Conservation (phyloP, 257 asterid species). For the Nicotiana undulata region DNA sequence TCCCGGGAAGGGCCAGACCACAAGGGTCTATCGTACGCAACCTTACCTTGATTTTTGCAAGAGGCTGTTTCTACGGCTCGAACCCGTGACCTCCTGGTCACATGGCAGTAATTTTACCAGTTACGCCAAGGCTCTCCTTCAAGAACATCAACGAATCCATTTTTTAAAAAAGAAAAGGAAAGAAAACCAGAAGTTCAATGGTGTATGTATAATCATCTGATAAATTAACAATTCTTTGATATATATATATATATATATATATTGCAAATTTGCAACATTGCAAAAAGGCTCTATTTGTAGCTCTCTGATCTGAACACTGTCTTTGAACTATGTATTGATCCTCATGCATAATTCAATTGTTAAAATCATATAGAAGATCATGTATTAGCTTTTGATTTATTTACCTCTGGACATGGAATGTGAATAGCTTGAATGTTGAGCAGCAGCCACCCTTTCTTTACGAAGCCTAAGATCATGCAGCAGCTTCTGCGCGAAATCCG, state of each 20-base stretch:
- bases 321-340: neutral
- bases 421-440: slow-evolving; percentile 38
- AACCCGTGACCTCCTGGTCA: no score
- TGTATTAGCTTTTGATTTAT: neutral
- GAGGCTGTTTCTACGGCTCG: no score
- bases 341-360: neutral
- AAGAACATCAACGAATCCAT: no score
- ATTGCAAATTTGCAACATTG: neutral
- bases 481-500: slow-evolving; percentile 88
- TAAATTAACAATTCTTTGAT: neutral
- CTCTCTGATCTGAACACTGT: neutral
- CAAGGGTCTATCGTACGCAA: no score
- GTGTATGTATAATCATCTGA: neutral
- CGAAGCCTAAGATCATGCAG: slow-evolving; percentile 67
- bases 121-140: no score
- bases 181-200: neutral
- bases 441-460: slow-evolving; percentile 56
- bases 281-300: neutral
- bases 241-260: no score
- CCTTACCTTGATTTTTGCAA: no score
- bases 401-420: slow-evolving; percentile 53
- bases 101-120: no score
- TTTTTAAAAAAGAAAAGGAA: neutral
- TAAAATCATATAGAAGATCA: neutral
- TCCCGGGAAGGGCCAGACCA: no score